Evolutionary conservation across 2,329 filamentous ascomycete species (phyloP), one percentile per base, ranked within the genome.

Genomic region (Fusarium robinianum): DNA sequence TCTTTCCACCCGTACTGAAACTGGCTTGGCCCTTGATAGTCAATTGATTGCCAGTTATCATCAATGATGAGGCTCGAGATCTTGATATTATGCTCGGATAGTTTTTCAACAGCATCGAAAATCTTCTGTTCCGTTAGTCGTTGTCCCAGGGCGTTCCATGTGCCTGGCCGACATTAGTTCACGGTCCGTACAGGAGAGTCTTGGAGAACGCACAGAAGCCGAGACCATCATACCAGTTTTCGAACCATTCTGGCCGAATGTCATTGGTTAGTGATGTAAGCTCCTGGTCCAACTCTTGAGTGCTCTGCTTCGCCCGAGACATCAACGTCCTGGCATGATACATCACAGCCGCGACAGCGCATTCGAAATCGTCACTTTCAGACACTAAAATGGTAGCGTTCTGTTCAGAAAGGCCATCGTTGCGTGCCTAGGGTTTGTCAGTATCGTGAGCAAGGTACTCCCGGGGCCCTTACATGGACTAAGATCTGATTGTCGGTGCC

Each of bases 121-220:
- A 99, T 80, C 58, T 90, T 95, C 14, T 88, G 76, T 48, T 92
- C 88, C 0, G 85, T 94, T 22, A 99, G 74, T 30, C 84, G 73
- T 59, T 95, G 89, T 0, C 94, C 94, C 0, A 99, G 75, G 0
- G 84, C 87, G 63, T 97, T 99, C 94, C 94, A 99, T 1, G 94
- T 99, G 65, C 80, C 80, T 83, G 31, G 5, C 3, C 3, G 9
- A 12, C 5, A 50, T 65, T 11, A 67, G 52, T 27, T 31, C 7
- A n/a, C 11, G 15, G 12, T n/a, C 8, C 7, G 14, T 18, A 5
- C 3, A 24, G 14, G 18, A 22, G 21, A 7, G 30, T 6, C 10
- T n/a, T 12, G n/a, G n/a, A n/a, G 8, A 31, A 65, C 76, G 65
- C 60, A 81, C 94, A 99, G 64, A 94, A 99, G 1, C 90, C 88